Evolutionary conservation across 768 basidiomycete species (phyloP), one percentile per base, ranked within the genome.

Genomic region (Rhizopogon vulgaris): DNA sequence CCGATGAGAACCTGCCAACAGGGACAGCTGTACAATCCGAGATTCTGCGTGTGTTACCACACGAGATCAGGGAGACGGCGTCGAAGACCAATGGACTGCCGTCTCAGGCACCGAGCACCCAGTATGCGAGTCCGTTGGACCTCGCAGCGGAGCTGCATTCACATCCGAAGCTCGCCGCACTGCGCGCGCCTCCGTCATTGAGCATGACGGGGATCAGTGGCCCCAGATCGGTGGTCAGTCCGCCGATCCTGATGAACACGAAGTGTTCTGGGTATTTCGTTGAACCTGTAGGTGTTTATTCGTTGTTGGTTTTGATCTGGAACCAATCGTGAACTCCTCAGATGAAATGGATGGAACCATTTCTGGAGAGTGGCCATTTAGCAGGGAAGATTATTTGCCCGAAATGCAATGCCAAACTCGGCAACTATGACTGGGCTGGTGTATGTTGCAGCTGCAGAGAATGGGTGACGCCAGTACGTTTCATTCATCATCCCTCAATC

Each of bases 391-490:
- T 99, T 58, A 53, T 79, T 0, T 99, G 96, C 60, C 96, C 96
- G 3, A 93, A 90, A 62, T 99, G 96, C 60, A 78, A 78, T 3
- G 84, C 81, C 24, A 99, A 99, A 71, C 75, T 99, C 15, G 96
- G 96, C 2, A 96, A 90, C 65, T 98, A 85, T 60, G 94, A 96
- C 64, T 99, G 96, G 96, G 92, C 94, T 4, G 95, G 95, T 0
- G 83, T 90, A 27, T 81, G 85, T 60, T 95, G 94, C 63, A 87
- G 90, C 22, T 97, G 94, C 63, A 88, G 85, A 60, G 82, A 84
- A 61, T 97, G 94, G 94, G 89, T 95, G 25, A 85, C 84, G 8
- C 94, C 94, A 40, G 93, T 94, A 58, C 63, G 86, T 71, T 34
- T 2, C 15, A 40, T 9, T 18, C 18, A 41, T 17, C 57, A 56